Evolutionary conservation across 2,329 filamentous ascomycete genomes (phyloP).

Genomic region (Fonsecaea nubica): DNA sequence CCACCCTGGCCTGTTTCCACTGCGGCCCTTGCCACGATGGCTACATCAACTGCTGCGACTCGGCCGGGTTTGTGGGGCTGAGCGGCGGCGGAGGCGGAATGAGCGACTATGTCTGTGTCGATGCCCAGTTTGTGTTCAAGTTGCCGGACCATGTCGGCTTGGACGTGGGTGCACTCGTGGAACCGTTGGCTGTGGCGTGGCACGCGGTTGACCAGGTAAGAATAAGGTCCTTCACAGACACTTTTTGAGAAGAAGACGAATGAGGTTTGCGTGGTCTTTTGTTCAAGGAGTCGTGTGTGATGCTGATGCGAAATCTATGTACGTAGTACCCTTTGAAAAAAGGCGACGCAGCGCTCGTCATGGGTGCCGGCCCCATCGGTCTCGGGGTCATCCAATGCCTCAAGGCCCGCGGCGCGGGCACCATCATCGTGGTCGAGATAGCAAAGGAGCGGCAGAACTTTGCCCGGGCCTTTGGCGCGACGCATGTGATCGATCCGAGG

Average conservation of each 20-base stretch:
- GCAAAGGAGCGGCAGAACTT: conserved; percentile 59
- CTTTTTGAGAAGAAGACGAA: neutral
- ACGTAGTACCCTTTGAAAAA: conserved; percentile 50
- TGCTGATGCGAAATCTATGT: neutral
- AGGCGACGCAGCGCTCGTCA: conserved; percentile 59
- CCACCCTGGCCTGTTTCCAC: conserved; percentile 63
- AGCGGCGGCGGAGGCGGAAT: conserved; percentile 62
- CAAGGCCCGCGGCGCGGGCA: conserved; percentile 58
- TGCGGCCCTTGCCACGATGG: conserved; percentile 63
- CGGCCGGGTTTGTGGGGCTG: conserved; percentile 61
- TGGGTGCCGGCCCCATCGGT: conserved; percentile 69
- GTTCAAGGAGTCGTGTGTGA: neutral
- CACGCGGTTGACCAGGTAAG: conserved; percentile 60
- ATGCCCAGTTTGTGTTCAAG: conserved; percentile 56
- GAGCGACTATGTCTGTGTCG: conserved; percentile 61
- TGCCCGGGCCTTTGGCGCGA: conserved; percentile 62
- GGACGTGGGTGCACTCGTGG: conserved; percentile 65
- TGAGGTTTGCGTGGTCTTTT: too few relatives aligned
- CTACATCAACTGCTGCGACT: conserved; percentile 65
- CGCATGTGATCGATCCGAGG: conserved; percentile 60
- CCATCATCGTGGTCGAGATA: conserved; percentile 66
- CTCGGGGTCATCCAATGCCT: conserved; percentile 66
- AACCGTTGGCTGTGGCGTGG: conserved; percentile 70
- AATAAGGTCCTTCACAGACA: neutral
- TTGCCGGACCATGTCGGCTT: conserved; percentile 61